phyloP scores from a whole-genome alignment of 441 rosid species.

The Manihot esculenta region DNA sequence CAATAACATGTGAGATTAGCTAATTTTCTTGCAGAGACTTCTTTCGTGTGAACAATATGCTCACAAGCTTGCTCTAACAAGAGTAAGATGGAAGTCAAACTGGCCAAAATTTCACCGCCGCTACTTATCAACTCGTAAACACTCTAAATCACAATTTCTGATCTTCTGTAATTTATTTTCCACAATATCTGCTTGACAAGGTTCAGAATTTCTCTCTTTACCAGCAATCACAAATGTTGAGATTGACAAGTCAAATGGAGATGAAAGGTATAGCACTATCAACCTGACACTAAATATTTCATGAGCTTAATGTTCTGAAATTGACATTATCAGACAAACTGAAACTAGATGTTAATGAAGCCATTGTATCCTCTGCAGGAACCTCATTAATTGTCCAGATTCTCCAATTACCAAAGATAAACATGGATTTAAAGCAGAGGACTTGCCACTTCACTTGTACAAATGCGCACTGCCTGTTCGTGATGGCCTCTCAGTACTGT shows the following conservation, averaged over 20 bases:
- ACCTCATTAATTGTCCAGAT: conserved; percentile 13
- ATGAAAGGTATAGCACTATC: conserved; percentile 20
- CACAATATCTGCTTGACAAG: neutral
- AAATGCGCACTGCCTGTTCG: conserved; percentile 40
- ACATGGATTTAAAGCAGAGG: conserved; percentile 32
- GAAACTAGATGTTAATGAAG: neutral
- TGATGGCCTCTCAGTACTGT: conserved; percentile 34
- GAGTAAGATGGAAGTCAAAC: conserved; percentile 41
- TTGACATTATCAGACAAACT: neutral
- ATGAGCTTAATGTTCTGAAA: neutral
- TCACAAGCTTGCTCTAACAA: conserved; percentile 43
- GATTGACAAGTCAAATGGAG: conserved; percentile 26
- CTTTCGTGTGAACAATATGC: conserved; percentile 42
- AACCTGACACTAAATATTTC: neutral
- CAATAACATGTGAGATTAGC: neutral
- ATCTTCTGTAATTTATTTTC: too few relatives aligned
- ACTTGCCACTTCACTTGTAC: conserved; percentile 44
- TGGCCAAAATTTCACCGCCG: conserved; percentile 46
- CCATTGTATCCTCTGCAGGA: conserved; percentile 23
- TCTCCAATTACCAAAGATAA: conserved; percentile 13
- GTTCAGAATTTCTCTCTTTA: conserved; percentile 7
- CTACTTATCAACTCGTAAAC: conserved; percentile 46
- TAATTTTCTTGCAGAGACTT: conserved; percentile 41
- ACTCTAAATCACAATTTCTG: too few relatives aligned
- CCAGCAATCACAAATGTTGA: conserved; percentile 23